phyloP scores from a whole-genome alignment of 164 flowering plant species.

The Pachysandra terminalis region DNA sequence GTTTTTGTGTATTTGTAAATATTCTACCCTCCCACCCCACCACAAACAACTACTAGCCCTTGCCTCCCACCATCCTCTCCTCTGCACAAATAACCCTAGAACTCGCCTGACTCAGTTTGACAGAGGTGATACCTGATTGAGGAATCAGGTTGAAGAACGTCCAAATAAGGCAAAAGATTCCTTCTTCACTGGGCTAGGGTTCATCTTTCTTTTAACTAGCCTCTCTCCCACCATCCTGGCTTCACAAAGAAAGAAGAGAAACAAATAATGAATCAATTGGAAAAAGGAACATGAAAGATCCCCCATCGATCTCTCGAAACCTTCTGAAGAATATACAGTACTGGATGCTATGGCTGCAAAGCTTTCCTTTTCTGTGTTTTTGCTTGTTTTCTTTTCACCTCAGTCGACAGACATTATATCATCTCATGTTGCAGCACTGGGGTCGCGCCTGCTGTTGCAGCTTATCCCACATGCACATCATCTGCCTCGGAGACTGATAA shows the following conservation, averaged over 20 bases:
- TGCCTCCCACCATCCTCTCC: too few species aligned
- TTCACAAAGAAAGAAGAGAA: slow-evolving; percentile 2
- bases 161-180: too few species aligned
- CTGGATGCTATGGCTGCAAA: slow-evolving; percentile 13
- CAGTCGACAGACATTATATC: background rate
- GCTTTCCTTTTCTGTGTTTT: background rate
- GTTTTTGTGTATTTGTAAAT: background rate
- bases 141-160: too few species aligned
- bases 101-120: too few species aligned
- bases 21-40: too few species aligned
- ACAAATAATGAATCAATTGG: slow-evolving; percentile 17
- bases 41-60: too few species aligned
- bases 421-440: too few species aligned
- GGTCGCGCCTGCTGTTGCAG: too few species aligned
- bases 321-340: slow-evolving; percentile 11
- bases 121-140: too few species aligned
- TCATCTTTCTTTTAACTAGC: background rate
- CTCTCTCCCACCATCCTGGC: slow-evolving; percentile 5
- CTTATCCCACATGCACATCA: background rate
- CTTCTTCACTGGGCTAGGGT: background rate
- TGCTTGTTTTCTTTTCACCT: background rate
- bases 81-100: too few species aligned
- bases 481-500: background rate
- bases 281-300: slow-evolving; percentile 7
- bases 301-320: background rate